phyloP scores from a whole-genome alignment of 2,329 filamentous ascomycete genomes.

The Ascochyta pisi region DNA sequence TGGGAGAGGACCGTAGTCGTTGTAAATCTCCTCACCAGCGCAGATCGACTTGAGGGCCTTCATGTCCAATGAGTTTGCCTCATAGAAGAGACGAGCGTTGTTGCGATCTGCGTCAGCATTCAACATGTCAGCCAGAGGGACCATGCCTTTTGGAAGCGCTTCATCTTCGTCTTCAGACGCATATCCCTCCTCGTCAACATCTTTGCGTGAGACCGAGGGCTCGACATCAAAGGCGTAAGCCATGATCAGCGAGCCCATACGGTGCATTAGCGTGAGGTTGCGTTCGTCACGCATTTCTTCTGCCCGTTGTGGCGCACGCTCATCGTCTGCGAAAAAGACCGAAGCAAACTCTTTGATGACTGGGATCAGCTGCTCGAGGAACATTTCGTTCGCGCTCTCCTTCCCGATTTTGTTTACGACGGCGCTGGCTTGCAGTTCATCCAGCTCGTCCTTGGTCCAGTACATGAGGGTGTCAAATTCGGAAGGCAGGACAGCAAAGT shows the following conservation, averaged over 20 bases:
- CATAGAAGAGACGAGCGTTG: conserved; percentile 72
- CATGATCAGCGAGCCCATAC: conserved; percentile 90
- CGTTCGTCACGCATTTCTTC: conserved; percentile 55
- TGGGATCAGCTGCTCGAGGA: conserved; percentile 64
- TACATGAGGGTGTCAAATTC: conserved; percentile 89
- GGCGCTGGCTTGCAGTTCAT: conserved; percentile 76
- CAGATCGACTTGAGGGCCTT: conserved; percentile 72
- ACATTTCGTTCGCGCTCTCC: conserved; percentile 72
- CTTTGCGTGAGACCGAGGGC: conserved; percentile 52
- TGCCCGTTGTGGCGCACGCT: conserved; percentile 36
- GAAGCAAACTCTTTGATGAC: conserved; percentile 53
- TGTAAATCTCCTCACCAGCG: conserved; percentile 79
- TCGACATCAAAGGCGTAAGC: conserved; percentile 89
- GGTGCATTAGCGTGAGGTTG: conserved; percentile 68
- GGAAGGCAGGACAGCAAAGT: conserved; percentile 75
- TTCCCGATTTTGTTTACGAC: conserved; percentile 80
- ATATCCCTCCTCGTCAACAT: conserved; percentile 64
- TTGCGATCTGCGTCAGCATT: conserved; percentile 85
- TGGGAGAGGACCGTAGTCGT: conserved; percentile 87
- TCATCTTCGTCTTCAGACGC: conserved; percentile 56
- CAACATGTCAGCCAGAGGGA: conserved; percentile 87
- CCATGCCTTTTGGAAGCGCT: conserved; percentile 76
- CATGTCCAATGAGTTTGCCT: conserved; percentile 69
- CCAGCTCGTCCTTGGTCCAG: conserved; percentile 75
- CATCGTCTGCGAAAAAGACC: conserved; percentile 50